A percentile compares a stretch with the other conserved stretches of the same genome.
These are phyloP conservation scores for Penicillium sp. DNA, from an alignment of 2,329 filamentous ascomycete species.

Conservation along the genomic window DNA sequence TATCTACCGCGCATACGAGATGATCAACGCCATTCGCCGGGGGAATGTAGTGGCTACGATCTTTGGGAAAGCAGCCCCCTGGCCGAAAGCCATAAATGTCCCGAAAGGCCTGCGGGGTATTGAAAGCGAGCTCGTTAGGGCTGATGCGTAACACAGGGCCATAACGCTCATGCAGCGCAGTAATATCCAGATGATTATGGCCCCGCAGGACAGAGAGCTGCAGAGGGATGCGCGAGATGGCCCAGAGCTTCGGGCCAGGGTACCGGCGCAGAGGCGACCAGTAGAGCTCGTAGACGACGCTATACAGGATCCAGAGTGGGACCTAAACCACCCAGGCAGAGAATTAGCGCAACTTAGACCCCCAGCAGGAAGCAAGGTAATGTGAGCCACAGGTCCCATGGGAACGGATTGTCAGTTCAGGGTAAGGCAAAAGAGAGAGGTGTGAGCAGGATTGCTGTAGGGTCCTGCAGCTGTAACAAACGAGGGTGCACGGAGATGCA, in stretches of 20 bases:
- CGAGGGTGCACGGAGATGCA: conserved; percentile 16
- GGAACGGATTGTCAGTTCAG: too few relatives aligned
- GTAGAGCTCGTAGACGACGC: conserved; percentile 19
- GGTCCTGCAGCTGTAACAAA: conserved; percentile 13
- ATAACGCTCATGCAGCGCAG: conserved; percentile 23
- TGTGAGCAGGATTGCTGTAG: conserved; percentile 6
- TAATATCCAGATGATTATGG: conserved; percentile 21
- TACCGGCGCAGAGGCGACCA: conserved; percentile 27
- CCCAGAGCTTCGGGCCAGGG: conserved; percentile 31
- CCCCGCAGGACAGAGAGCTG: conserved; percentile 23
- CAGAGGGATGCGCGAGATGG: conserved; percentile 24
- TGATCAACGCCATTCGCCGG: conserved; percentile 39
- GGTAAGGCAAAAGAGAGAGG: too few relatives aligned
- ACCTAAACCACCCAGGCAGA: not conserved
- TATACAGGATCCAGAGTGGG: conserved; percentile 6
- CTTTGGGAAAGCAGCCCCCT: conserved; percentile 23
- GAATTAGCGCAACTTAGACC: not conserved
- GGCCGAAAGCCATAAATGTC: conserved; percentile 34
- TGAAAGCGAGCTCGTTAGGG: conserved; percentile 28
- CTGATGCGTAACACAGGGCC: conserved; percentile 20
- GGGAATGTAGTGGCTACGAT: conserved; percentile 17
- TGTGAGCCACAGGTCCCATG: not conserved
- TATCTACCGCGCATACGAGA: conserved; percentile 18
- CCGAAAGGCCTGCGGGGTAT: conserved; percentile 27
- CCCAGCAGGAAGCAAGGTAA: not conserved